Percentiles rank a stretch among this genome's conserved stretches.
phyloP scores from a whole-genome alignment of 2,329 filamentous ascomycete species.

The Kalmusia sp. region DNA sequence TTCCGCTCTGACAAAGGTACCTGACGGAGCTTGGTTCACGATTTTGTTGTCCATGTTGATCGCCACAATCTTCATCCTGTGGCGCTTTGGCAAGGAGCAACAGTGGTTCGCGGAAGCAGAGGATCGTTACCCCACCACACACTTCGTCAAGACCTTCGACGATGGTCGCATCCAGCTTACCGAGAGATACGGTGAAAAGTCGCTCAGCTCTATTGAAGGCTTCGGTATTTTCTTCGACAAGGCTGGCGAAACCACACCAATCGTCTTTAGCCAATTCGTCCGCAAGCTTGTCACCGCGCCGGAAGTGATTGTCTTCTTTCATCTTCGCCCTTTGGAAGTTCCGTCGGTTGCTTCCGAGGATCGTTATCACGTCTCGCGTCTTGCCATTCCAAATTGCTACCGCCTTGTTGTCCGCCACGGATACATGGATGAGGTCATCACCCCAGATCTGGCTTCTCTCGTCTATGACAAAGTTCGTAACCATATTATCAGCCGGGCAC shows the following conservation, averaged over 20 bases:
- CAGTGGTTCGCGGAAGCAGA: slow-evolving; percentile 75
- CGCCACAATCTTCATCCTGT: slow-evolving; percentile 71
- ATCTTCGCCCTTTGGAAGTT: slow-evolving; percentile 68
- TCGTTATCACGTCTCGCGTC: slow-evolving; percentile 55
- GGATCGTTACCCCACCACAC: slow-evolving; percentile 59
- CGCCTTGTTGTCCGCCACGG: slow-evolving; percentile 74
- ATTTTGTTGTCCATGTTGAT: slow-evolving; percentile 69
- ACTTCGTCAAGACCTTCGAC: slow-evolving; percentile 48
- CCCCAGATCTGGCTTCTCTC: slow-evolving; percentile 62
- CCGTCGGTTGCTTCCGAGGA: slow-evolving; percentile 55
- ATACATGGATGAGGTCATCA: slow-evolving; percentile 75
- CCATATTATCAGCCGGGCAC: slow-evolving; percentile 37
- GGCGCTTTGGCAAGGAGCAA: slow-evolving; percentile 80
- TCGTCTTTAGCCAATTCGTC: slow-evolving; percentile 75
- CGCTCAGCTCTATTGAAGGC: slow-evolving; percentile 55
- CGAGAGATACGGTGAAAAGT: slow-evolving; percentile 44
- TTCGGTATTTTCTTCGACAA: slow-evolving; percentile 83
- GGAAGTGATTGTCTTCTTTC: slow-evolving; percentile 76
- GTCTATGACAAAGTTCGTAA: slow-evolving; percentile 66
- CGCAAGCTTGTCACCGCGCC: slow-evolving; percentile 73
- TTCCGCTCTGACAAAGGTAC: slow-evolving; percentile 74
- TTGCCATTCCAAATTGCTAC: slow-evolving; percentile 68
- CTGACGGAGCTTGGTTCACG: slow-evolving; percentile 80
- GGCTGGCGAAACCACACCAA: slow-evolving; percentile 68
- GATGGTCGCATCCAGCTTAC: slow-evolving; percentile 48